phyloP scores from a whole-genome alignment of 208 protist genomes.

The Vickermania ingenoplastis region DNA sequence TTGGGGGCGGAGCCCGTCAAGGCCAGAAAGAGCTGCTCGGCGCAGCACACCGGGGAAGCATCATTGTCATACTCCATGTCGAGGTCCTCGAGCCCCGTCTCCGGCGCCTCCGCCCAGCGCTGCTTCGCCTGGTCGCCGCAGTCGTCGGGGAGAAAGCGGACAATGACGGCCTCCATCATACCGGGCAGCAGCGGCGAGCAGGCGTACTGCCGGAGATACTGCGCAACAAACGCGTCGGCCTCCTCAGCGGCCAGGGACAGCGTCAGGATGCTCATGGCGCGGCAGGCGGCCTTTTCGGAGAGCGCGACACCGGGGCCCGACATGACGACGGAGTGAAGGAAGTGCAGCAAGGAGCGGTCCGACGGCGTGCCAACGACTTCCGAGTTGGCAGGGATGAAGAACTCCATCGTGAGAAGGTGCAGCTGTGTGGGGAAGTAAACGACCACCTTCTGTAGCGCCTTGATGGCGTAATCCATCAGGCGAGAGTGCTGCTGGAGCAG shows the following conservation, averaged over 20 bases:
- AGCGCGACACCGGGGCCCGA: slow-evolving; percentile 11
- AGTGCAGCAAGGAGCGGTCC: background rate
- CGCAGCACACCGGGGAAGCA: slow-evolving; percentile 20
- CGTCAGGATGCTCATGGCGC: slow-evolving; percentile 39
- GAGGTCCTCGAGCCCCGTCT: slow-evolving; percentile 36
- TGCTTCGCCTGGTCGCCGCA: slow-evolving; percentile 10
- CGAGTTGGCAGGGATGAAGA: slow-evolving; percentile 21
- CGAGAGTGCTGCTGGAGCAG: slow-evolving; percentile 14
- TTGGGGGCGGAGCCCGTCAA: slow-evolving; percentile 49
- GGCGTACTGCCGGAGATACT: slow-evolving; percentile 12
- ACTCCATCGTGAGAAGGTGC: slow-evolving; percentile 18
- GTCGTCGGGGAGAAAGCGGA: slow-evolving; percentile 47
- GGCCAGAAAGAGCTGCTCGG: slow-evolving; percentile 68
- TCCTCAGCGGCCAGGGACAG: slow-evolving; percentile 34
- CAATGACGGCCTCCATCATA: slow-evolving; percentile 31
- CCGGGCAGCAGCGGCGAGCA: slow-evolving; percentile 11
- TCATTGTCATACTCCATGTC: slow-evolving; percentile 51
- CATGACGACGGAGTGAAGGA: slow-evolving; percentile 8
- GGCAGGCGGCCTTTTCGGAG: slow-evolving; percentile 56
- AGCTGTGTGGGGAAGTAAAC: slow-evolving; percentile 36
- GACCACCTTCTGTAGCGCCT: slow-evolving; percentile 38
- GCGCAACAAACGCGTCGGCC: slow-evolving; percentile 26
- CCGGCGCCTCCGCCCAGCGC: slow-evolving; percentile 40
- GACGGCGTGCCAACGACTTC: background rate
- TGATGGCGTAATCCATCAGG: slow-evolving; percentile 62